A percentile compares a stretch with the other conserved stretches of the same genome.
phyloP scores from a whole-genome alignment of 176 grass and related monocot genomes.

The Alopecurus myosuroides region DNA sequence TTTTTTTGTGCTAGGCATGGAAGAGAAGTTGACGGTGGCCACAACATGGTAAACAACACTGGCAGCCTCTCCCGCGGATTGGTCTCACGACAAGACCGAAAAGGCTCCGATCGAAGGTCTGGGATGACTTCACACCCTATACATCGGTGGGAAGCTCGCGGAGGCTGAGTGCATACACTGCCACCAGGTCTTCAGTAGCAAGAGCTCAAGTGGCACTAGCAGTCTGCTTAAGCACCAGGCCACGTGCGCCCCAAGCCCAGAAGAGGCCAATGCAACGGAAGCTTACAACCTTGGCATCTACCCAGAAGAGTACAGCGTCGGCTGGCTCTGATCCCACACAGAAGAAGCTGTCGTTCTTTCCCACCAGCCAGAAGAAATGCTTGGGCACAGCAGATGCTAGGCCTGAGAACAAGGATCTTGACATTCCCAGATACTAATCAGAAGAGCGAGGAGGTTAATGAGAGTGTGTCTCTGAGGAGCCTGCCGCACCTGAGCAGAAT shows the following conservation, averaged over 20 bases:
- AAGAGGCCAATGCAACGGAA: not conserved
- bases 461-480: not conserved
- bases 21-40: not conserved
- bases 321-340: not conserved
- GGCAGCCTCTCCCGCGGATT: not conserved
- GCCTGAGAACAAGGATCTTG: not conserved
- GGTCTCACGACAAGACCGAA: not conserved
- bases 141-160: not conserved
- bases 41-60: not conserved
- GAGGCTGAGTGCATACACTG: slow-evolving; percentile 32
- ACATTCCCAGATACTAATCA: not conserved
- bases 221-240: slow-evolving; percentile 8
- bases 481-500: not conserved
- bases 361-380: slow-evolving; percentile 11
- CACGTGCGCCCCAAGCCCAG: not conserved
- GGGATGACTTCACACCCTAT: slow-evolving; percentile 36
- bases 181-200: slow-evolving; percentile 4
- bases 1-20: slow-evolving; percentile 12
- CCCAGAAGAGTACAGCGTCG: too few species aligned
- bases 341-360: slow-evolving; percentile 21
- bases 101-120: slow-evolving; percentile 23
- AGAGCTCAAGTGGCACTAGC: slow-evolving; percentile 16
- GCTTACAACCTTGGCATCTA: too few species aligned
- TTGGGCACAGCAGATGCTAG: not conserved
- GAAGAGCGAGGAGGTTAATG: not conserved